These are phyloP conservation scores for Candida sanyaensis DNA, from an alignment of 1,139 yeast species.

Conservation along the genomic window DNA sequence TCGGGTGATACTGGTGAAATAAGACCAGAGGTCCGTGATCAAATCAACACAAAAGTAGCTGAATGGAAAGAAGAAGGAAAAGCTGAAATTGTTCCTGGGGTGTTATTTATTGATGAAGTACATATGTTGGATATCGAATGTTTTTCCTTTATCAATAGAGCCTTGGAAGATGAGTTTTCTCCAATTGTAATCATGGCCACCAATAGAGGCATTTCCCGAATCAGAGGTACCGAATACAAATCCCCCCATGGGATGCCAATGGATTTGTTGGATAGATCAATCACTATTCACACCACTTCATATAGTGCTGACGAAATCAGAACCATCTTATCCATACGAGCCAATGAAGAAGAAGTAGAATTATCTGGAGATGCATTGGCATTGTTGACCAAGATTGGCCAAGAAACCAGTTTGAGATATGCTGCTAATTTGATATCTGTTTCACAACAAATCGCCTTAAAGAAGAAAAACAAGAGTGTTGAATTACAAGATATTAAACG, in stretches of 20 bases:
- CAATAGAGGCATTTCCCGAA: conserved; percentile 88
- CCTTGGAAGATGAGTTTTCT: conserved; percentile 93
- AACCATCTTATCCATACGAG: conserved; percentile 83
- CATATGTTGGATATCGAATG: conserved; percentile 99
- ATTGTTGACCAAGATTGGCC: conserved; percentile 87
- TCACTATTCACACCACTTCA: conserved; percentile 81
- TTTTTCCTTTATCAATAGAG: conserved; percentile 92
- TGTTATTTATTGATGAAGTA: conserved; percentile 94
- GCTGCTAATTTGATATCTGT: conserved; percentile 91
- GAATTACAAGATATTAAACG: conserved; percentile 87
- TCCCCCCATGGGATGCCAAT: conserved; percentile 97
- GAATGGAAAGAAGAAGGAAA: conserved; percentile 99
- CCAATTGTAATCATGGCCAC: conserved; percentile 99
- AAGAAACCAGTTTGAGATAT: conserved; percentile 90
- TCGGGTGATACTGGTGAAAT: conserved; percentile 99
- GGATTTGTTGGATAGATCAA: conserved; percentile 90
- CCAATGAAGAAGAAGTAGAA: conserved; percentile 96
- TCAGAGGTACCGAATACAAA: conserved; percentile 91
- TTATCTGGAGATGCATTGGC: conserved; percentile 82
- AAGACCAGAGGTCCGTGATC: conserved; percentile 93
- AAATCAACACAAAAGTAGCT: conserved; percentile 93
- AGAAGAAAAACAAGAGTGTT: conserved; percentile 71
- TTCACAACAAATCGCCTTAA: conserved; percentile 79
- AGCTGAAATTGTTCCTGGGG: conserved; percentile 99
- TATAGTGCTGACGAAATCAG: conserved; percentile 83